These are phyloP conservation scores for Isabelozyma heimii DNA, from an alignment of 805 yeast species.

Conservation along the genomic window DNA sequence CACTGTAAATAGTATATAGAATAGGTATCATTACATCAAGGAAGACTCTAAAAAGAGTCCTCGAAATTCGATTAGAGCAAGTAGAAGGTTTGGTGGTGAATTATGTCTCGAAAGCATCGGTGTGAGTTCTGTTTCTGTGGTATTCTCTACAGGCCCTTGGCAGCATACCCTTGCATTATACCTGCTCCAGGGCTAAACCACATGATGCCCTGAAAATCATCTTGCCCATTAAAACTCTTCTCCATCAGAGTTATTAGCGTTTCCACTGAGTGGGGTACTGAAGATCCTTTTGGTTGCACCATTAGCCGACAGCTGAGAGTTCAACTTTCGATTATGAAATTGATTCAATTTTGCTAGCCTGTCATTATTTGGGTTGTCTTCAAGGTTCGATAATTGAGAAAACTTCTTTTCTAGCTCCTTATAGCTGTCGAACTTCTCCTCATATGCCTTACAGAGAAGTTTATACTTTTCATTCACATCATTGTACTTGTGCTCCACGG, in stretches of 20 bases:
- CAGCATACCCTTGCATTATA: no score
- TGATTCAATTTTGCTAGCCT: conserved; percentile 5
- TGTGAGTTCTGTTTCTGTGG: no score
- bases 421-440: conserved; percentile 20
- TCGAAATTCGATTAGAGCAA: neutral
- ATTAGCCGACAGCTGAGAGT: neutral
- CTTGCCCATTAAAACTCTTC: no score
- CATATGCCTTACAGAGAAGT: conserved; percentile 16
- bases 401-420: conserved; percentile 18
- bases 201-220: neutral
- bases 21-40: neutral
- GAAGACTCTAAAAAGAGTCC: conserved; percentile 1
- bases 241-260: neutral
- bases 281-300: conserved; percentile 19
- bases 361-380: neutral
- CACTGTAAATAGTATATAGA: neutral
- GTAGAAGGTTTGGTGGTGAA: no score
- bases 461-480: conserved; percentile 17
- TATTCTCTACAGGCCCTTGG: no score
- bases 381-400: conserved; percentile 9
- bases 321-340: conserved; percentile 8
- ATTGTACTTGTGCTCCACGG: neutral
- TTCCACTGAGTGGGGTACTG: conserved; percentile 18
- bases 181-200: no score
- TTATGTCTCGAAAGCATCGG: no score